These are phyloP conservation scores for Pseudogymnoascus sp. DNA, from an alignment of 2,329 filamentous ascomycete genomes.

Conservation along the genomic window DNA sequence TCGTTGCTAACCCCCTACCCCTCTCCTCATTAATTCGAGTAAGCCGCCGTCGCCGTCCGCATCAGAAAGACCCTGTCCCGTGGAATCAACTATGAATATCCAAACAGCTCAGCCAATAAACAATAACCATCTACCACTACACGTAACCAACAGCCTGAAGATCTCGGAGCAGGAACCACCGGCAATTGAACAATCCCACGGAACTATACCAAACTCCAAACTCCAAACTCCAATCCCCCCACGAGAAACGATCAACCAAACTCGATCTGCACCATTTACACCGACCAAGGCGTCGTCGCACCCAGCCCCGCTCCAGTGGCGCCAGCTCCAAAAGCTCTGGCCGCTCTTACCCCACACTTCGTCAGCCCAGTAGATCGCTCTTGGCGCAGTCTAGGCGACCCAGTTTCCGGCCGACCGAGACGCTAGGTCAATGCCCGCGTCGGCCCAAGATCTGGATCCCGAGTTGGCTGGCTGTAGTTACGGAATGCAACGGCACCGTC, in stretches of 20 bases:
- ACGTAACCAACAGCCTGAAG: not conserved
- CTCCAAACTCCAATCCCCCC: not conserved
- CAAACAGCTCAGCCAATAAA: not conserved
- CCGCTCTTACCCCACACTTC: slow-evolving; percentile 7
- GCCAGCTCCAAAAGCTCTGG: not conserved
- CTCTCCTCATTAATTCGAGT: not conserved
- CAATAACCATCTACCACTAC: not conserved
- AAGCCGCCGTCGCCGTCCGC: not conserved
- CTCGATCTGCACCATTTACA: not conserved
- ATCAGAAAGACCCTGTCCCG: not conserved
- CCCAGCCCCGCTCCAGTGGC: slow-evolving; percentile 3
- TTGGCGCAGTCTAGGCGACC: not conserved
- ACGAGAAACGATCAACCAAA: not conserved
- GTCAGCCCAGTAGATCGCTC: not conserved
- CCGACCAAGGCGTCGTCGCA: not conserved
- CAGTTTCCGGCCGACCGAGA: not conserved
- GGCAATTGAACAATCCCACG: not conserved
- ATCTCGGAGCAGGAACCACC: slow-evolving; percentile 6
- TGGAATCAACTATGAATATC: not conserved
- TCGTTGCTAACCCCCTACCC: not conserved
- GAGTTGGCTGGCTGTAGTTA: not conserved
- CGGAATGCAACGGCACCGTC: not conserved
- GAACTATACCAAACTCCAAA: not conserved
- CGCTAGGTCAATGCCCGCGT: not conserved
- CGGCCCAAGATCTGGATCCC: not conserved